A percentile compares a stretch with the other conserved stretches of the same genome.
phyloP scores from a whole-genome alignment of 768 basidiomycete species.

The Pisolithus tinctorius region DNA sequence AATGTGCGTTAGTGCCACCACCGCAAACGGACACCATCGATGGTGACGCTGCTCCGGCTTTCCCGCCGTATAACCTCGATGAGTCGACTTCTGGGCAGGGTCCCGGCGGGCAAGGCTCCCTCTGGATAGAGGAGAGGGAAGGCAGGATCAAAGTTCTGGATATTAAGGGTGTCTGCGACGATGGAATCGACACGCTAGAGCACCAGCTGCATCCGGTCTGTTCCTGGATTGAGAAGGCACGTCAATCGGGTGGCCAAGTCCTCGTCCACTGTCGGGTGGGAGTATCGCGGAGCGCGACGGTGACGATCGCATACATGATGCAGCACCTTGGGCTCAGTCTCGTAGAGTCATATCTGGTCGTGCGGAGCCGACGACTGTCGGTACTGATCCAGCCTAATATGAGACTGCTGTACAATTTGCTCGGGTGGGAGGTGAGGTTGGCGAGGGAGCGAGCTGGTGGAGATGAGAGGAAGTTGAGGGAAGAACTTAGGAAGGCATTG shows the following conservation, averaged over 20 bases:
- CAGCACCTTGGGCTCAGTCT: constrained; percentile 79
- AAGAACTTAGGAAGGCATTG: constrained; percentile 60
- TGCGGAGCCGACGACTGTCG: constrained; percentile 81
- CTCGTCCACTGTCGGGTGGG: constrained; percentile 99
- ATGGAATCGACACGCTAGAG: constrained; percentile 91
- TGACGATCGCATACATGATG: constrained; percentile 98
- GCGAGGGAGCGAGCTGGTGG: constrained; percentile 63
- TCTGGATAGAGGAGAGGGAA: constrained; percentile 85
- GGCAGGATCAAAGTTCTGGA: constrained; percentile 88
- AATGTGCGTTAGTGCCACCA: constrained; percentile 85
- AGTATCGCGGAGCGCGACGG: constrained; percentile 91
- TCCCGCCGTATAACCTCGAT: not conserved
- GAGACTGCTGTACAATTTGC: constrained; percentile 89
- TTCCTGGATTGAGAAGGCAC: constrained; percentile 88
- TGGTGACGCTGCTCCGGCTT: not conserved
- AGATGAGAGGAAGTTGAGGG: constrained; percentile 42
- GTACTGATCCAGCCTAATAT: constrained; percentile 95
- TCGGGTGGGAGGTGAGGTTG: constrained; percentile 92
- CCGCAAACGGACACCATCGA: constrained; percentile 33
- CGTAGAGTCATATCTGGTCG: constrained; percentile 90
- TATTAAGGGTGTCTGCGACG: constrained; percentile 89
- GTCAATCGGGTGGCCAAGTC: constrained; percentile 78
- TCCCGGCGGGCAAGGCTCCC: constrained; percentile 54
- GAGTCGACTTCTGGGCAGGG: constrained; percentile 40
- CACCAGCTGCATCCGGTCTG: constrained; percentile 85